Evolutionary conservation across 805 yeast genomes (phyloP).

Genomic region (Wickerhamiella spandovensis): DNA sequence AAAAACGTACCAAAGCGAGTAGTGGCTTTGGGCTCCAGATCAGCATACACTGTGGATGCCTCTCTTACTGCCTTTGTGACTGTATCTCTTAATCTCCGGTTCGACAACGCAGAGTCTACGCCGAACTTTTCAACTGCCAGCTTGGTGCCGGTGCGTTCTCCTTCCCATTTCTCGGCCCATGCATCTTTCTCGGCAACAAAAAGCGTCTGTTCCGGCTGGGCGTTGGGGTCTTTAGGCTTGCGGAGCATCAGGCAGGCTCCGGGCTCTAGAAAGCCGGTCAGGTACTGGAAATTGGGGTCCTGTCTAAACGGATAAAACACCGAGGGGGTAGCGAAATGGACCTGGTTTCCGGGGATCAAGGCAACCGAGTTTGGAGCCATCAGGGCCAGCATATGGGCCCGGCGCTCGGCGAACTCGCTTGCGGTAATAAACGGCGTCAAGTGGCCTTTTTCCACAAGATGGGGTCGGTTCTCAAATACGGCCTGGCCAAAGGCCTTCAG

Average conservation of each 20-base stretch:
- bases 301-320: conserved; percentile 91
- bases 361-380: conserved; percentile 57
- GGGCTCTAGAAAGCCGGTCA: conserved; percentile 91
- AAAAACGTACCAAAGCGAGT: conserved; percentile 15
- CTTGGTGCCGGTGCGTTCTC: conserved; percentile 72
- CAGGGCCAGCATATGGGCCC: conserved; percentile 41
- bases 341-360: conserved; percentile 55
- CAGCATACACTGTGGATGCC: conserved; percentile 15
- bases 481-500: conserved; percentile 59
- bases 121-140: conserved; percentile 78
- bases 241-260: conserved; percentile 46
- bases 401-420: conserved; percentile 61
- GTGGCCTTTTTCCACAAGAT: conserved; percentile 58
- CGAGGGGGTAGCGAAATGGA: conserved; percentile 75
- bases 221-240: conserved; percentile 31
- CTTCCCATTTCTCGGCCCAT: conserved; percentile 85
- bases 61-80: conserved; percentile 8
- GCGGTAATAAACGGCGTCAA: conserved; percentile 83
- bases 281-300: conserved; percentile 71
- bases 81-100: conserved; percentile 5
- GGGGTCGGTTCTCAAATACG: conserved; percentile 70
- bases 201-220: conserved; percentile 47
- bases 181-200: conserved; percentile 75
- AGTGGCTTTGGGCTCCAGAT: conserved; percentile 15
- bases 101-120: conserved; percentile 55